These are phyloP conservation scores for Monosporascus sp. DNA, from an alignment of 2,329 filamentous ascomycete species.

Conservation along the genomic window DNA sequence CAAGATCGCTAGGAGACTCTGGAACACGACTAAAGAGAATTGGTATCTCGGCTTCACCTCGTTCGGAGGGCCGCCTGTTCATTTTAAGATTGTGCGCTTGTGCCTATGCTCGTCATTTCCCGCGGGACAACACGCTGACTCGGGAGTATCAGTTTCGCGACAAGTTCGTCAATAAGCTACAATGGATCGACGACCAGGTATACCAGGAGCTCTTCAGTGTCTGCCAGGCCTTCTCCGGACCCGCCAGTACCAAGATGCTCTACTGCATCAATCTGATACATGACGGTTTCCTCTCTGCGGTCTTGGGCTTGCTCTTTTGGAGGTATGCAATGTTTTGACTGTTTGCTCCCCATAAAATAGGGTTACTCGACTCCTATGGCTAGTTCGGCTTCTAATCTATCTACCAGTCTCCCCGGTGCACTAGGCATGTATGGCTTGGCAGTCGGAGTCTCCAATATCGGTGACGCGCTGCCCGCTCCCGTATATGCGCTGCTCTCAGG, in stretches of 20 bases:
- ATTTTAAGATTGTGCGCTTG: conserved; percentile 55
- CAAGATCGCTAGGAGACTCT: not conserved
- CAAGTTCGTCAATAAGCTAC: conserved; percentile 53
- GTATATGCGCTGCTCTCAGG: conserved; percentile 68
- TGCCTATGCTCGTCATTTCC: not conserved
- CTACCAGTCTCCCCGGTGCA: conserved; percentile 57
- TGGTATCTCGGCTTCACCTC: conserved; percentile 61
- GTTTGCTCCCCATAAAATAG: not conserved
- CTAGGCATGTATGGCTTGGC: conserved; percentile 64
- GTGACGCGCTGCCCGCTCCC: conserved; percentile 49
- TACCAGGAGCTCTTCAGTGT: conserved; percentile 70
- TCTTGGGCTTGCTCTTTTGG: conserved; percentile 60
- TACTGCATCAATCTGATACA: conserved; percentile 64
- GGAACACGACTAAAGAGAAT: conserved; percentile 13
- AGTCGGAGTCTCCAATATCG: conserved; percentile 57
- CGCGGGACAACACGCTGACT: not conserved
- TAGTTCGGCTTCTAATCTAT: not conserved
- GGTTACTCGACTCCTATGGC: not conserved
- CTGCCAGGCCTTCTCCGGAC: conserved; percentile 62
- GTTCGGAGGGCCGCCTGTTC: conserved; percentile 64
- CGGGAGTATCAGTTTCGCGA: conserved; percentile 40
- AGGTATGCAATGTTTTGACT: conserved; percentile 33
- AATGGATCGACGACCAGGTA: conserved; percentile 67
- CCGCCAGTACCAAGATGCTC: conserved; percentile 64
- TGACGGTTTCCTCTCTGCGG: conserved; percentile 50